Percentiles rank a stretch among this genome's conserved stretches.
Conservation (phyloP, 2,329 filamentous ascomycete species). For the Colletotrichum gigasporum region DNA sequence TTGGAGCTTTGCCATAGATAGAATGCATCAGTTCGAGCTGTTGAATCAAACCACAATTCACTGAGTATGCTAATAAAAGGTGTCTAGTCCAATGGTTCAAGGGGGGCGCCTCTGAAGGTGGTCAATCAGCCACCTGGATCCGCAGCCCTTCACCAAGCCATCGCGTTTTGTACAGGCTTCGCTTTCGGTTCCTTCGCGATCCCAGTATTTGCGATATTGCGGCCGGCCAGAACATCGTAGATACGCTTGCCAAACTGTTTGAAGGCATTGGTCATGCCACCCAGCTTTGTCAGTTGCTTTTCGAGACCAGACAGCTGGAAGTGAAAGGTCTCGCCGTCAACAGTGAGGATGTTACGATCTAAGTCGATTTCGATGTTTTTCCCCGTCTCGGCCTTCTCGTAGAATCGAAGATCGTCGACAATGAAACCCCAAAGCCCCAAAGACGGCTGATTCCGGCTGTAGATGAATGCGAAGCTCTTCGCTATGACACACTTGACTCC, state of each 20-base stretch:
- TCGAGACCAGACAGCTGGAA: conserved; percentile 51
- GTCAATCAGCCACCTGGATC: no score
- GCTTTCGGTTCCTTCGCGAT: not conserved
- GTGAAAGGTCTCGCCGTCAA: conserved; percentile 38
- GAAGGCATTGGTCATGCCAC: conserved; percentile 50
- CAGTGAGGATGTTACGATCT: not conserved
- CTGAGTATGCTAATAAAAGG: no score
- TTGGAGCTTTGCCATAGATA: no score
- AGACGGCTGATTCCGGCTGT: conserved; percentile 53
- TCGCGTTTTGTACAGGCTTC: not conserved
- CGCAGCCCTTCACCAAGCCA: conserved; percentile 21
- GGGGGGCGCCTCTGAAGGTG: no score
- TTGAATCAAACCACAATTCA: no score
- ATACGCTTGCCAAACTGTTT: conserved; percentile 44
- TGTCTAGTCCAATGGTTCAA: no score
- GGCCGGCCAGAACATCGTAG: conserved; percentile 20
- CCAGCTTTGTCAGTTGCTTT: conserved; percentile 44
- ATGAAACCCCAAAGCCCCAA: conserved; percentile 54
- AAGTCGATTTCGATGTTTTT: conserved; percentile 48
- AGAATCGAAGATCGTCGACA: conserved; percentile 49
- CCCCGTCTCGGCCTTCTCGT: conserved; percentile 44
- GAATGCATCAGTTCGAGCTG: no score
- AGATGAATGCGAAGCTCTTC: conserved; percentile 56
- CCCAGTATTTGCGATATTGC: not conserved
- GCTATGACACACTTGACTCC: conserved; percentile 54